A percentile compares a stretch with the other conserved stretches of the same genome.
These are phyloP conservation scores for Cryptococcus maquisensis DNA, from an alignment of 1,284 basidiomycete genomes.

Conservation along the genomic window DNA sequence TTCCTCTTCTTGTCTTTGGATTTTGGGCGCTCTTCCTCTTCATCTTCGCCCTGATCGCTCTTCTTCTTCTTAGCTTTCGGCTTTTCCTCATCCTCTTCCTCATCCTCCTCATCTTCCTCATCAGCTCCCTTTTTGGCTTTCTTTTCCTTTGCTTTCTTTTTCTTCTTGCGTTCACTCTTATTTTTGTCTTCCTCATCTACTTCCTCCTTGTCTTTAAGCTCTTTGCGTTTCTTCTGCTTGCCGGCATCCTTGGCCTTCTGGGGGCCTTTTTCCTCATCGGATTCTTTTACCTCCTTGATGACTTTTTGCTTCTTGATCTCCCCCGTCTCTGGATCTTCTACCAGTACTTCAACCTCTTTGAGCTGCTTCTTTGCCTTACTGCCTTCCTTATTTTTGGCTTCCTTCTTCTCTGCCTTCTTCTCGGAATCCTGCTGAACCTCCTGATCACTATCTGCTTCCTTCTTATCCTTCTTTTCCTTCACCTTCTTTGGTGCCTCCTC, in stretches of 20 bases:
- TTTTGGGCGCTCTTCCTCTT: constrained; percentile 14
- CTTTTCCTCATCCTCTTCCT: constrained; percentile 4
- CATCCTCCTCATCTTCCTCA: constrained; percentile 5
- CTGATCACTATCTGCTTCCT: not conserved
- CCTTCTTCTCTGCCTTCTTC: not conserved
- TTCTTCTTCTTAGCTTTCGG: constrained; percentile 20
- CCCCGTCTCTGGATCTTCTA: not conserved
- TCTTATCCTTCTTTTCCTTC: not conserved
- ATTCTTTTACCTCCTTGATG: not conserved
- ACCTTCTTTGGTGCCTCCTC: not conserved
- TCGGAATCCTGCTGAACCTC: not conserved
- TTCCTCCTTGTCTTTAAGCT: not conserved
- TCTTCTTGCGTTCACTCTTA: not conserved
- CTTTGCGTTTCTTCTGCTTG: not conserved
- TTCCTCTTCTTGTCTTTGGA: not conserved
- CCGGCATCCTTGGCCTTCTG: not conserved
- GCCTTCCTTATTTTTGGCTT: not conserved
- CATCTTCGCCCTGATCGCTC: no score
- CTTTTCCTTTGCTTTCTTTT: constrained; percentile 1
- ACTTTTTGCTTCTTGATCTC: not conserved
- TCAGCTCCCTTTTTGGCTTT: not conserved
- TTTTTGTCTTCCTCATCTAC: constrained; percentile 1
- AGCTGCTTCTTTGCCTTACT: not conserved
- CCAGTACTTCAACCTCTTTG: not conserved
- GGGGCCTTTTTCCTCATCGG: not conserved